phyloP scores from a whole-genome alignment of 768 basidiomycete species.

The Termitomyces sp. region DNA sequence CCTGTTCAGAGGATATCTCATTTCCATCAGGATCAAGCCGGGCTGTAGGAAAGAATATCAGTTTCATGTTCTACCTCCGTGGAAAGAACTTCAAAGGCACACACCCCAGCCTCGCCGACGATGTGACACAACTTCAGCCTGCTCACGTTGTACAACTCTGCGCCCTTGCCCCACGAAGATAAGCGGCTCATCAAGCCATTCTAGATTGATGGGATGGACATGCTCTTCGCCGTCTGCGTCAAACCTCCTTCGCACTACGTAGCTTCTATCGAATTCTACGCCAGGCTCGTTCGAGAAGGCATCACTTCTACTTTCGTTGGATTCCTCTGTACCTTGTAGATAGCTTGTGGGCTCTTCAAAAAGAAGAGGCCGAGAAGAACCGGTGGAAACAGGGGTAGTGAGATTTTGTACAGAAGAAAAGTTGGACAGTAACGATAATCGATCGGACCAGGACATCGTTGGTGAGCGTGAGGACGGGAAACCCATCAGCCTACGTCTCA shows the following conservation, averaged over 20 bases:
- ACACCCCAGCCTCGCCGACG: conserved; percentile 45
- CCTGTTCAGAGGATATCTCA: conserved; percentile 57
- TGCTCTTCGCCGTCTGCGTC: conserved; percentile 33
- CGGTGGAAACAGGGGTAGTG: conserved; percentile 27
- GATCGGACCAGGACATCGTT: conserved; percentile 21
- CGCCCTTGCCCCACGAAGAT: conserved; percentile 22
- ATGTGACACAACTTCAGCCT: conserved; percentile 3
- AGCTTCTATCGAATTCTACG: conserved; percentile 21
- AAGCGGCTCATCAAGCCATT: conserved; percentile 34
- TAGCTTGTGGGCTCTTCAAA: conserved; percentile 38
- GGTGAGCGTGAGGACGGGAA: conserved; percentile 17
- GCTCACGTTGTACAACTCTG: conserved; percentile 3
- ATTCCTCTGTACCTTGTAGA: conserved; percentile 14
- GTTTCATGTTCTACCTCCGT: background rate
- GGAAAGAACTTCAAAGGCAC: conserved; percentile 10
- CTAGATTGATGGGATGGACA: conserved; percentile 33
- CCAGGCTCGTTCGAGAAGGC: conserved; percentile 4
- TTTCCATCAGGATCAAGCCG: conserved; percentile 57
- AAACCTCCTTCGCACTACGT: conserved; percentile 30
- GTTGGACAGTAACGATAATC: conserved; percentile 37
- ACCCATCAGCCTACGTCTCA: conserved; percentile 17
- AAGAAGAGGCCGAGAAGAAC: conserved; percentile 27
- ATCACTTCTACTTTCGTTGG: conserved; percentile 3
- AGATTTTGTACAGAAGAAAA: conserved; percentile 36
- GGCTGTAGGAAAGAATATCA: conserved; percentile 23